Percentiles rank a stretch among this genome's conserved stretches.
These are phyloP conservation scores for Starmera caribaea DNA, from an alignment of 805 yeast species.

Conservation along the genomic window DNA sequence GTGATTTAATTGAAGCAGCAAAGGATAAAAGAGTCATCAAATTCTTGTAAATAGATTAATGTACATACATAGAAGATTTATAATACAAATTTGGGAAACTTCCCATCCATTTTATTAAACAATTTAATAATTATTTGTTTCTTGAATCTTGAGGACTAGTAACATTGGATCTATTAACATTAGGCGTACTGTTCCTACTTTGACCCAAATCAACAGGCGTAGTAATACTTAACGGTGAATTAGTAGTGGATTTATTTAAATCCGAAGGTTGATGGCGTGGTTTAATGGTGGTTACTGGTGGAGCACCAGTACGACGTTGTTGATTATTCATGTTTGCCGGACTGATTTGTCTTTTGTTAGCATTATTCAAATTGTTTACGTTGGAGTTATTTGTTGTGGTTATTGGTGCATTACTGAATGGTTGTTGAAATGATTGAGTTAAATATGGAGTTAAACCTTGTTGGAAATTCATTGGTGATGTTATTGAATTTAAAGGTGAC, in stretches of 20 bases:
- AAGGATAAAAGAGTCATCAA: slow-evolving; percentile 25
- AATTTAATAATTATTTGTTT: background rate
- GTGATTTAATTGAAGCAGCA: slow-evolving; percentile 29
- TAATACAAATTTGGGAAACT: too few relatives aligned
- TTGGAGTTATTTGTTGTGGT: too few relatives aligned
- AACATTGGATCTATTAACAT: slow-evolving; percentile 3
- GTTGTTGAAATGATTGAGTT: slow-evolving; percentile 3
- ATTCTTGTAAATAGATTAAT: slow-evolving; percentile 21
- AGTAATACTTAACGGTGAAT: background rate
- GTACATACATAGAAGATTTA: background rate
- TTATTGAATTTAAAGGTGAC: slow-evolving; percentile 6
- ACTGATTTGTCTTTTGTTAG: too few relatives aligned
- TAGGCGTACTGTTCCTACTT: slow-evolving; percentile 5
- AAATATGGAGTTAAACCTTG: slow-evolving; percentile 9
- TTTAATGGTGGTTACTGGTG: slow-evolving; percentile 1
- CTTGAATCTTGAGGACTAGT: slow-evolving; percentile 1
- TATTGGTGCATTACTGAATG: slow-evolving; percentile 2
- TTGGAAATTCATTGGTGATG: slow-evolving; percentile 6
- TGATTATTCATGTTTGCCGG: slow-evolving; percentile 1
- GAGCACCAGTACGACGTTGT: background rate
- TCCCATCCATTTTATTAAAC: too few relatives aligned
- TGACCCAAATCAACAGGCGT: background rate
- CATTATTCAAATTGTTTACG: too few relatives aligned
- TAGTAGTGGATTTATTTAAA: background rate
- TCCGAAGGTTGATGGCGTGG: background rate